Evolutionary conservation across 2,329 filamentous ascomycete genomes (phyloP).

Genomic region (Magnaporthales sp.): DNA sequence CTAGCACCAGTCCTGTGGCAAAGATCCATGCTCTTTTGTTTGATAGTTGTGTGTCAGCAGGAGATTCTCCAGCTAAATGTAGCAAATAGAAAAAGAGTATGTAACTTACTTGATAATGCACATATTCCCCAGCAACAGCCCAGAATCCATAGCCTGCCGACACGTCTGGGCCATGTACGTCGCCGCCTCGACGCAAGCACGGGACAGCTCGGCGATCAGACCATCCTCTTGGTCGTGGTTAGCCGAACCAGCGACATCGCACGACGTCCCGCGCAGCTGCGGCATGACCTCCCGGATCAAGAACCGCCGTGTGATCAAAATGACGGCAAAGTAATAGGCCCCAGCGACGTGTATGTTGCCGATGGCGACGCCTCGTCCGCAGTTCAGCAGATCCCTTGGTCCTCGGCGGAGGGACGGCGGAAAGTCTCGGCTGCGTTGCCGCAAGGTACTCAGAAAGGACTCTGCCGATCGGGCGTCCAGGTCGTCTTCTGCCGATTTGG

Average conservation of each 20-base stretch:
- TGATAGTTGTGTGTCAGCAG: neutral
- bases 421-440: neutral
- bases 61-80: neutral
- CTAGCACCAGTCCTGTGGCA: neutral
- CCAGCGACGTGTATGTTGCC: slow-evolving; percentile 12
- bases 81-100: neutral
- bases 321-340: slow-evolving; percentile 15
- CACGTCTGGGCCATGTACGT: slow-evolving; percentile 13
- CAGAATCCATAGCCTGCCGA: slow-evolving; percentile 10
- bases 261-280: neutral
- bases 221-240: neutral
- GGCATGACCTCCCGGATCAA: slow-evolving; percentile 11
- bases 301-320: slow-evolving; percentile 12
- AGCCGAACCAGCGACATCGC: neutral
- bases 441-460: neutral
- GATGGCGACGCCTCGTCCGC: slow-evolving; percentile 1
- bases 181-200: slow-evolving; percentile 12
- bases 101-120: neutral
- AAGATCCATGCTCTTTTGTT: neutral
- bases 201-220: slow-evolving; percentile 9
- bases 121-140: slow-evolving; percentile 10
- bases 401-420: neutral
- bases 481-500: neutral
- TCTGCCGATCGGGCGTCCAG: neutral
- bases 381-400: neutral